phyloP scores from a whole-genome alignment of 1,284 basidiomycete species.

The Fomitopsis pinicola region DNA sequence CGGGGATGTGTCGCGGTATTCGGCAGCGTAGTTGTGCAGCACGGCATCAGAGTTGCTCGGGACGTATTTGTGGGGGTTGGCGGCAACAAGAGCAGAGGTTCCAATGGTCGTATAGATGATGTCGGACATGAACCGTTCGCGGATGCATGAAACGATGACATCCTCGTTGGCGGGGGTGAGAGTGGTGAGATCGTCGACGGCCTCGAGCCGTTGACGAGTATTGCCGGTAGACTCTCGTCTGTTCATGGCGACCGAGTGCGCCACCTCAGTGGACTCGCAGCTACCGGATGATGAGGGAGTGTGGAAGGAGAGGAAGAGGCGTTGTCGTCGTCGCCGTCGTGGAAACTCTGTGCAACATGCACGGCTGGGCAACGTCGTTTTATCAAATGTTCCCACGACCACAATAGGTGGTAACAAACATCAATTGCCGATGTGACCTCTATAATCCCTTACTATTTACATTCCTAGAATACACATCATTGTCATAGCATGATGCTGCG shows the following conservation, averaged over 20 bases:
- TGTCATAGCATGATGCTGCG: too few species aligned
- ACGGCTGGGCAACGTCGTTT: neutral
- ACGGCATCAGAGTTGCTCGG: conserved; percentile 76
- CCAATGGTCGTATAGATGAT: conserved; percentile 79
- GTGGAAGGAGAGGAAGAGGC: neutral
- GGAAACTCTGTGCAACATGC: neutral
- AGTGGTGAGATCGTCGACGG: conserved; percentile 58
- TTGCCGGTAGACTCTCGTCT: neutral
- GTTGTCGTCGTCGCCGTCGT: neutral
- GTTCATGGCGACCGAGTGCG: neutral
- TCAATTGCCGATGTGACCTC: too few species aligned
- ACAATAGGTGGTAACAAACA: too few species aligned
- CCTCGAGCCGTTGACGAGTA: conserved; percentile 28
- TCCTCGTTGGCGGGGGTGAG: conserved; percentile 69
- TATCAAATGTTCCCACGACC: too few species aligned
- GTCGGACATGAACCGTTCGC: conserved; percentile 84
- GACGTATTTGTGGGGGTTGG: conserved; percentile 89
- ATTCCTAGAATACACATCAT: too few species aligned
- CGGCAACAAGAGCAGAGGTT: conserved; percentile 67
- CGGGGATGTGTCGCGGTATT: conserved; percentile 51
- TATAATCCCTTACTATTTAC: too few species aligned
- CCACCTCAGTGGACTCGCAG: neutral
- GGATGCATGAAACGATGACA: conserved; percentile 75
- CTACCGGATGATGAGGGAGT: neutral
- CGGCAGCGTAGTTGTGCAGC: conserved; percentile 79